Evolutionary conservation across 108 stramenopile species (phyloP).

Genomic region (Chaetoceros tenuissimus): DNA sequence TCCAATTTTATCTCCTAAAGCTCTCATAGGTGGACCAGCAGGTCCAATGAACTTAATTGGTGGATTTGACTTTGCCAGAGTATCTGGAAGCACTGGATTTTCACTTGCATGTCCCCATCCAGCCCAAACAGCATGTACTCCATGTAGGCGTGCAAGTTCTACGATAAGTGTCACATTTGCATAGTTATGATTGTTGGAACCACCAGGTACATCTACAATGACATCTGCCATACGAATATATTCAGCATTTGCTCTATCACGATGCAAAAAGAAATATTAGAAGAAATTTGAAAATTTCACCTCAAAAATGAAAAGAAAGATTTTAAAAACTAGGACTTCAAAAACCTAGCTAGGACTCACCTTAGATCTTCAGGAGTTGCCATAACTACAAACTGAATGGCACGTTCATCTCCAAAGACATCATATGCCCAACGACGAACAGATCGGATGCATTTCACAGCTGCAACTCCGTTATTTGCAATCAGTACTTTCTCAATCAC

Average conservation of each 20-base stretch:
- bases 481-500: slow-evolving; percentile 82
- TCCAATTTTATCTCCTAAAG: slow-evolving; percentile 99
- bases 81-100: slow-evolving; percentile 92
- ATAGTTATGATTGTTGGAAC: slow-evolving; percentile 99
- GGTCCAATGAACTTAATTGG: slow-evolving; percentile 98
- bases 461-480: slow-evolving; percentile 92
- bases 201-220: slow-evolving; percentile 99
- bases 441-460: slow-evolving; percentile 96
- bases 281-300: not conserved
- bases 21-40: slow-evolving; percentile 94
- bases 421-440: slow-evolving; percentile 95
- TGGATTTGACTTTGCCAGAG: slow-evolving; percentile 66
- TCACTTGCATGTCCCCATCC: slow-evolving; percentile 99
- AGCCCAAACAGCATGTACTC: slow-evolving; percentile 99
- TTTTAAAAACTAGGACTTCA: not conserved
- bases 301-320: not conserved
- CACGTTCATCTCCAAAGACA: slow-evolving; percentile 86
- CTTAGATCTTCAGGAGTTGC: slow-evolving; percentile 97
- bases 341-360: slow-evolving; percentile 29
- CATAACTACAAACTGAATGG: slow-evolving; percentile 97
- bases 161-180: slow-evolving; percentile 99
- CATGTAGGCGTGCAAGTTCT: slow-evolving; percentile 93
- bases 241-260: slow-evolving; percentile 96
- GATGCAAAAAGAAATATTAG: slow-evolving; percentile 4
- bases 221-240: slow-evolving; percentile 99